Base-by-base conservation (phyloP, 2,329 filamentous ascomycete species). In the Colletotrichum sp. region DNA sequence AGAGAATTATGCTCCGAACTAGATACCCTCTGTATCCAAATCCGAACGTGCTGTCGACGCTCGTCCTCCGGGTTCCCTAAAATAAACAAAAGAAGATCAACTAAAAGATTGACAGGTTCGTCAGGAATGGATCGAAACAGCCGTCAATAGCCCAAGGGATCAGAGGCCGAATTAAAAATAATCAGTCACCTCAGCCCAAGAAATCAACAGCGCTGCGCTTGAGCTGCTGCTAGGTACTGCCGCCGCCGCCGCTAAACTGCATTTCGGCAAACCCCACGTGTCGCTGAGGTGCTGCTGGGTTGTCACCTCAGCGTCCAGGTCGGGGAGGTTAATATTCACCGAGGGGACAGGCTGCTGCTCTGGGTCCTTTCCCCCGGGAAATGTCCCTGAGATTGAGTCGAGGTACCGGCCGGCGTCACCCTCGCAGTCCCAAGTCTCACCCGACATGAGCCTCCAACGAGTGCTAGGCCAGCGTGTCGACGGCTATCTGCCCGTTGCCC, bases 201-300 rank as follows among this genome's bases (percentile, higher is more conserved):
- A 55, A 72, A 60, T 39, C 39, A 28, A 39, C 44, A 70, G 70
- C 69, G 69, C 69, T 64, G 64, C 44, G 64, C 32, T 73, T 72
- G 69, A 72, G 64, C 32, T 44, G 68, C 21, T 44, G 68, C 21
- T 44, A 57, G 52, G 21, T 39, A 57, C 55, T 18, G 68, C 34
- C 55, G 55, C 55, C 44, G 28, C 66, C 75, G 71, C 74, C 71
- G 65, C 71, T 71, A 75, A 71, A 67, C 71, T 75, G 65, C 60
- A 65, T 75, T 76, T 55, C 66, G 71, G 65, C 64, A 76, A 60
- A 64, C 30, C 60, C 74, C 74, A 77, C 74, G 71, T 71, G 75
- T 77, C 62, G 30, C 60, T 36, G 67, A 62, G 55, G 34, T 52
- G 67, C 67, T 69, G 57, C 26, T 62, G 32, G 63, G 69, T 60